A percentile compares a stretch with the other conserved stretches of the same genome.
Evolutionary conservation across 768 basidiomycete species (phyloP).

Genomic region (Tricholoma furcatifolium): DNA sequence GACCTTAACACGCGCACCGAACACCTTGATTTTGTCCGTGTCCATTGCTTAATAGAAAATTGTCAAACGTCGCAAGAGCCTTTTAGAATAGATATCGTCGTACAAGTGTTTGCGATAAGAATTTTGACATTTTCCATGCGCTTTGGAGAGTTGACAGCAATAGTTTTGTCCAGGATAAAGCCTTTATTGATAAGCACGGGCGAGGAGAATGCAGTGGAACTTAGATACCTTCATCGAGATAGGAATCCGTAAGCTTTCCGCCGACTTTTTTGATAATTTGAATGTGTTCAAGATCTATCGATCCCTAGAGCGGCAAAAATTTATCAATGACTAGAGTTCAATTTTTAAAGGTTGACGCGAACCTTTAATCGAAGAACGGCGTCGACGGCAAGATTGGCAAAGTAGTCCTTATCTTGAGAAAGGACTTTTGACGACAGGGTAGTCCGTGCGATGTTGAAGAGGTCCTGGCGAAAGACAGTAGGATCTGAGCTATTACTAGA

Average conservation of each 20-base stretch:
- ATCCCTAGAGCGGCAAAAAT: constrained; percentile 59
- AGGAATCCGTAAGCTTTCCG: constrained; percentile 96
- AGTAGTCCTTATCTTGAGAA: constrained; percentile 96
- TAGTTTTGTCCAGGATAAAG: constrained; percentile 96
- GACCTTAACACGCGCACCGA: constrained; percentile 94
- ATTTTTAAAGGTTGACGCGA: neutral
- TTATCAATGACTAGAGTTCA: neutral
- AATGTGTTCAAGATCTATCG: constrained; percentile 95
- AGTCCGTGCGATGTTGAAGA: constrained; percentile 95
- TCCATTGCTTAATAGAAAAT: constrained; percentile 77
- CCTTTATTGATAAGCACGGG: constrained; percentile 46
- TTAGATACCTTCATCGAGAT: constrained; percentile 86
- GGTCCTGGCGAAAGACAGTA: constrained; percentile 77
- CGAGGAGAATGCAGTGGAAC: neutral
- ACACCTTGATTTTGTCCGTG: constrained; percentile 99
- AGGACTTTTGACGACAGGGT: constrained; percentile 96
- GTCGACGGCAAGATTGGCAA: constrained; percentile 96
- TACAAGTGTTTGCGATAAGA: constrained; percentile 97
- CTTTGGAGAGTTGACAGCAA: constrained; percentile 93
- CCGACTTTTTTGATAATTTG: constrained; percentile 99
- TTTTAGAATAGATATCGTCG: constrained; percentile 24
- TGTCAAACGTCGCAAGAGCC: neutral
- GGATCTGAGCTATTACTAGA: constrained; percentile 58
- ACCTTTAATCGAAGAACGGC: constrained; percentile 93
- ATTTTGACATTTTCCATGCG: constrained; percentile 94